Base-by-base conservation (phyloP, 331 rosid species). In the Prunus yedoensis region DNA sequence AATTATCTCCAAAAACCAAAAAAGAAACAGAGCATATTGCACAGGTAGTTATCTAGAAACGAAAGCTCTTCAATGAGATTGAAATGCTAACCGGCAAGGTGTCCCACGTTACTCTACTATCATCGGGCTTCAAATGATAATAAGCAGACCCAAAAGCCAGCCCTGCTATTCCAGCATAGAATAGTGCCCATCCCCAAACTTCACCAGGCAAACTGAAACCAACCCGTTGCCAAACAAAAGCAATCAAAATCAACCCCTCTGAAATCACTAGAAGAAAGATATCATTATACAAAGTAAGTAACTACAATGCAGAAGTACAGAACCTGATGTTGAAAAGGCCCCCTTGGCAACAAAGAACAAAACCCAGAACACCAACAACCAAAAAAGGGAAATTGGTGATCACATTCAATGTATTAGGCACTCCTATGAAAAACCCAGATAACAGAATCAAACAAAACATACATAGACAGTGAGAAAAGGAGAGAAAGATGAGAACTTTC, bases 351-450 rank as follows among this genome's bases (percentile, higher is more conserved):
- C 83, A 66, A 5, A 90, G 78, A 77, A 90, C 89, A 49, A 90
- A 75, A 25, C 96, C 91, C 59, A 90, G 73, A 74, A 85, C 89
- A 58, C 91, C 96, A 79, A 85, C 91, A 78, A 86, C 85, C 79
- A 90, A 81, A 74, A 88, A 90, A 3, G 91, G 96, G 73, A 90
- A 90, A 88, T 78, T 88, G 30, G 96, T 84, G 65, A 88, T 71
- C 82, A 88, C 91, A 50, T 90, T 90, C 86, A 90, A 68, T 14
- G 93, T 86, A 69, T 82, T 90, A 20, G 96, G 96, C 5, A 90
- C 87, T 50, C 93, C 91, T 88, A 87, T 4, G 5, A 57, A 77
- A 77, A 27, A 81, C 86, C 87, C 87, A 86, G 68, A 70, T 53
- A 5, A 70, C 38, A 50, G n/a, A 82, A 80, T 73, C 54, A 66